Conservation (phyloP, 2,329 filamentous ascomycete genomes). For the Chaetomium globosum region DNA sequence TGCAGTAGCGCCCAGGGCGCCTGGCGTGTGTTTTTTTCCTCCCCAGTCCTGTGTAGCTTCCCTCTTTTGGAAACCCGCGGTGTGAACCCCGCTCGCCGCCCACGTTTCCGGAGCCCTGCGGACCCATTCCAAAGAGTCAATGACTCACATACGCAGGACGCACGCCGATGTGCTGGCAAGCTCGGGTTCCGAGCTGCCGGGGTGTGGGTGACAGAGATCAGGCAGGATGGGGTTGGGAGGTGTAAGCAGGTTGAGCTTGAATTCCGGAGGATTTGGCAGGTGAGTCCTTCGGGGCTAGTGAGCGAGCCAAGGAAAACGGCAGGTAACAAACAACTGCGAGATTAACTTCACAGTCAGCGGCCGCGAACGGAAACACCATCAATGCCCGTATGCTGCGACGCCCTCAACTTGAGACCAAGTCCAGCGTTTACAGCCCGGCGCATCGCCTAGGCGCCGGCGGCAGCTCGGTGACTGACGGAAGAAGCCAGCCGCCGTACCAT, state of each 20-base stretch:
- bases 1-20: not conserved
- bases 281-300: not conserved
- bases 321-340: not conserved
- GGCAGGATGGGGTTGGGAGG: conserved; percentile 8
- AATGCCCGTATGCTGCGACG: not conserved
- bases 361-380: conserved; percentile 5
- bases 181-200: conserved; percentile 14
- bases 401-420: conserved; percentile 11
- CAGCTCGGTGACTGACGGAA: conserved; percentile 8
- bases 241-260: conserved; percentile 16
- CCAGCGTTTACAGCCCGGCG: not conserved
- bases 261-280: conserved; percentile 11
- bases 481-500: conserved; percentile 20
- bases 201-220: conserved; percentile 14
- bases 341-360: conserved; percentile 1
- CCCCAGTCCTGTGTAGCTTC: not conserved
- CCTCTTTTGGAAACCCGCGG: conserved; percentile 20
- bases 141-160: conserved; percentile 24
- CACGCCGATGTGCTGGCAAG: conserved; percentile 6
- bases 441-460: conserved; percentile 7
- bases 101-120: conserved; percentile 20
- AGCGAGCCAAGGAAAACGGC: not conserved
- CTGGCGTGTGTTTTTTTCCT: not conserved
- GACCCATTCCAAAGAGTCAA: conserved; percentile 6
- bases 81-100: conserved; percentile 16